Evolutionary conservation across 164 flowering plant species (phyloP), one percentile per base, ranked within the genome.

Genomic region (Echeveria elegans): DNA sequence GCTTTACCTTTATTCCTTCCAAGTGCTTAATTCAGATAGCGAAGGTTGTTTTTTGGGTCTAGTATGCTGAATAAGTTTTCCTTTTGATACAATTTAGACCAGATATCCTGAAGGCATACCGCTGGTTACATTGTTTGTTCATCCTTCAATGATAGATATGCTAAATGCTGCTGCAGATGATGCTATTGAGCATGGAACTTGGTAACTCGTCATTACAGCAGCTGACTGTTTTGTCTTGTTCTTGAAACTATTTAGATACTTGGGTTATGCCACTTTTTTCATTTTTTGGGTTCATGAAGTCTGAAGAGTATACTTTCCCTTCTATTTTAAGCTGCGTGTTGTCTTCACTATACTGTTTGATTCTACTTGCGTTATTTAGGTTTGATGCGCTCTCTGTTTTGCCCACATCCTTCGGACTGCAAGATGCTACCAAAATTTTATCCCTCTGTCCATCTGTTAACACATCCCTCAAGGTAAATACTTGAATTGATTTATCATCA

Each of bases 61-160:
- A 60, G 47, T 58, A 50, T 72, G 40, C 69, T 56, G 48, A 68
- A 66, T 53, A 6, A 69, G 59, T 63, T 70, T 47, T 64, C 43
- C 23, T 6, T 69, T 72, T 29, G 29, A 78, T 72, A 72, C 77
- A 73, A 71, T 82, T 69, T 82, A 89, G 97, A 86, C 99, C 85
- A 94, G 99, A 71, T 94, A 91, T 83, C 87, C 96, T 73, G 96
- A 89, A 70, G 99, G 99, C 52, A 82, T 85, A 67, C 83, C 88
- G 64, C 77, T 94, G 65, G 89, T 67, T 60, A 79, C 90, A 66
- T 71, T 80, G 65, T 94, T 91, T 72, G 83, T 84, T 69, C 99
- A 91, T 68, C 85, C 85, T 9, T 94, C 98, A 23, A 76, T 83
- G 78, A 76, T 86, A 78, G 96, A 89, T 77, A 91, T 89, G 93